Percentiles rank a stretch among this genome's conserved stretches.
Conservation (phyloP, 2,329 filamentous ascomycete genomes). For the Penicillium occitanis region DNA sequence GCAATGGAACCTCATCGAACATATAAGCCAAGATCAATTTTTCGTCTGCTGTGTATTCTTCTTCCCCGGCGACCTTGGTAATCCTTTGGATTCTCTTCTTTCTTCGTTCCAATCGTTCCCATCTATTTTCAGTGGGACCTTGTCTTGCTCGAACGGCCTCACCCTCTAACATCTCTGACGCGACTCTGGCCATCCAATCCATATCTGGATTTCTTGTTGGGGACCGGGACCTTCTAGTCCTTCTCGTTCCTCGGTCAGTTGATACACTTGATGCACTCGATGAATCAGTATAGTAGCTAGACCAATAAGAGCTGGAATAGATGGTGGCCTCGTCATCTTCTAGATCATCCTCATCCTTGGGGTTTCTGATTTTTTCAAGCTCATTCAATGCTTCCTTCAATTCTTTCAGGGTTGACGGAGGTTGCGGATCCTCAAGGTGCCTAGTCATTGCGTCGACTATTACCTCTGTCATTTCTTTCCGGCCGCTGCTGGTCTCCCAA, state of each 20-base stretch:
- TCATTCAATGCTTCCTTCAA: not conserved
- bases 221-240: not conserved
- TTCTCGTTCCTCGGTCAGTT: not conserved
- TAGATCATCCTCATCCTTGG: not conserved
- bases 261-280: not conserved
- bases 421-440: not conserved
- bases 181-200: not conserved
- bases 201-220: not conserved
- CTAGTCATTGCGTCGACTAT: conserved; percentile 15
- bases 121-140: not conserved
- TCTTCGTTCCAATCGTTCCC: not conserved
- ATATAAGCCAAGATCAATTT: not conserved
- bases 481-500: conserved; percentile 9
- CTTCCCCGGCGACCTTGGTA: not conserved
- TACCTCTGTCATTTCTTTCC: conserved; percentile 15
- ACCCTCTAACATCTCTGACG: not conserved
- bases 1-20: not conserved
- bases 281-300: not conserved
- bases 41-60: not conserved
- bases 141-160: not conserved
- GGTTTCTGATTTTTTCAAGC: not conserved
- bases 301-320: not conserved
- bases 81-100: not conserved
- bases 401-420: not conserved
- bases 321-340: not conserved